phyloP scores from a whole-genome alignment of 1,139 yeast genomes.

The Waltiozyma sp. region DNA sequence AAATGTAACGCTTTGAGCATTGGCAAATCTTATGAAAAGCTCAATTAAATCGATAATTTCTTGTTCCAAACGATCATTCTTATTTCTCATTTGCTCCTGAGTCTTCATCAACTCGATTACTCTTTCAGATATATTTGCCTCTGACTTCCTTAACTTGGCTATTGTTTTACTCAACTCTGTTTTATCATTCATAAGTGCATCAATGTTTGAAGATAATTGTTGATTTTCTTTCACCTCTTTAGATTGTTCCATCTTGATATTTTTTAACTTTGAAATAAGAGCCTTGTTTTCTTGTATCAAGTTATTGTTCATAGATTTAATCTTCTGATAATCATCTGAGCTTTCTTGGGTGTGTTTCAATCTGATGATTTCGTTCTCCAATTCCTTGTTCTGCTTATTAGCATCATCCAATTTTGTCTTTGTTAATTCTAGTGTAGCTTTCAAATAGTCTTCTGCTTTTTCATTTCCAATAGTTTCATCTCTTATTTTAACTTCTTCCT shows the following conservation, averaged over 20 bases:
- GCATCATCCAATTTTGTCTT: not conserved
- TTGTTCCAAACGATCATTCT: not conserved
- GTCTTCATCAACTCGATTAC: not conserved
- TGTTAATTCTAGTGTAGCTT: not conserved
- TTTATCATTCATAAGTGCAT: not conserved
- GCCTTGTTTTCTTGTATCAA: not conserved
- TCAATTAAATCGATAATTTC: not conserved
- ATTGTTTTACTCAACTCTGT: not conserved
- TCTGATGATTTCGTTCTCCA: not conserved
- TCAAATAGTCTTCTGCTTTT: not conserved
- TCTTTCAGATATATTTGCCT: not conserved
- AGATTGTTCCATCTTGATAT: not conserved
- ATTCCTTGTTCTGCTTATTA: not conserved
- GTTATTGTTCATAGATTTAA: not conserved
- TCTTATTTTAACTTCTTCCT: not conserved
- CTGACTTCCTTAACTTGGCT: not conserved
- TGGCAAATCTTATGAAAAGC: not conserved
- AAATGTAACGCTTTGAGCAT: not conserved
- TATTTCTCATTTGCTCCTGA: not conserved
- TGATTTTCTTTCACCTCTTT: not conserved
- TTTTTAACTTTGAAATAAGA: not conserved
- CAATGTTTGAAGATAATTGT: not conserved
- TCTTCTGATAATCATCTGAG: not conserved
- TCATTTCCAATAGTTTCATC: not conserved
- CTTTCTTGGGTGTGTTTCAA: not conserved